Base-by-base conservation (phyloP, 495 filamentous ascomycete genomes). In the Oidiodendron maius region DNA sequence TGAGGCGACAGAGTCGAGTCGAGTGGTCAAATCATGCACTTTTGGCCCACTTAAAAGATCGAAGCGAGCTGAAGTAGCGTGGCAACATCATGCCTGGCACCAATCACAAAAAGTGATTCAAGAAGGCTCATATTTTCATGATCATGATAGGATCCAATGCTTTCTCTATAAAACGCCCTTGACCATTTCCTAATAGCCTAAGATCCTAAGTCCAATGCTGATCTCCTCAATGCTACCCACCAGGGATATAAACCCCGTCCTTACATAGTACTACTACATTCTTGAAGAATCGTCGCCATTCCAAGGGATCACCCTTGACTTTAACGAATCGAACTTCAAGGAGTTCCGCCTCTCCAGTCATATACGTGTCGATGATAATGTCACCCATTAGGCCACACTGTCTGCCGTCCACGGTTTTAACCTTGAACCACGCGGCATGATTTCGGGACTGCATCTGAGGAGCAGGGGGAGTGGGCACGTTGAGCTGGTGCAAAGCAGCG, bases 241-340 rank as follows among this genome's bases (percentile, higher is more conserved):
- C 32, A 24, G 59, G 55, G 39, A 61, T 37, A 58, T 58, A 77
- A 35, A 96, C 78, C 4, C 78, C 89, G 56, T 95, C 89, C 63
- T 83, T 84, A 69, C 90, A 93, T 23, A 91, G 68, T 48, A 91
- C 70, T 15, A 83, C 84, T 11, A 95, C 80, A 64, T 84, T 87
- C 68, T 96, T 99, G 74, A 99, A 99, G 61, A 99, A 91, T 42
- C 93, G 75, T 47, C 93, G 76, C 93, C 93, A 99, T 74, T 96
- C 93, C 24, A 99, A 65, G 10, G 94, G 94, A 72, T 99, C 93
- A 11, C 94, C 93, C 68, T 94, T 94, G 32, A 83, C 77, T 66
- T 99, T 99, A 53, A 95, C 76, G 64, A 99, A 97, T 48, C 88
- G 74, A 10, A 96, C 86, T 67, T 96, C 89, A 38, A 91, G 71